A percentile compares a stretch with the other conserved stretches of the same genome.
Conservation (phyloP, 495 filamentous ascomycete genomes). For the Talaromyces liani region DNA sequence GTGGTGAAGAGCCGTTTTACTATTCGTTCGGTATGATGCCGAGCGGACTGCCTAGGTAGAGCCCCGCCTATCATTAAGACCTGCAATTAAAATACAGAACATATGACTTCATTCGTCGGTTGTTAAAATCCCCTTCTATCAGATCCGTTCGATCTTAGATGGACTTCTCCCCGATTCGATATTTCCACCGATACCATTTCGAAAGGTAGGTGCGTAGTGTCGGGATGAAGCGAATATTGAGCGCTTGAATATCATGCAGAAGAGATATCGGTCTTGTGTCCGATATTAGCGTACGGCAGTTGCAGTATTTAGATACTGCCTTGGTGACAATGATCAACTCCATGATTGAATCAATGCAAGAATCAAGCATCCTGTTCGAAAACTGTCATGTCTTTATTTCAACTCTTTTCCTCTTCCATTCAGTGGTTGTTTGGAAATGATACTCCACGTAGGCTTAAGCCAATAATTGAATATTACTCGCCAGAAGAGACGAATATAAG, state of each 20-base stretch:
- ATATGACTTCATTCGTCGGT: background rate
- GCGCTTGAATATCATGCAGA: background rate
- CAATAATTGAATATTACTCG: background rate
- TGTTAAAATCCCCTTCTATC: background rate
- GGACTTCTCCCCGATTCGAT: background rate
- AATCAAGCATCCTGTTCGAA: background rate
- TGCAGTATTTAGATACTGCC: background rate
- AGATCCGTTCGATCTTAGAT: background rate
- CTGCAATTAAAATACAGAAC: background rate
- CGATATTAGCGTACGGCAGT: background rate
- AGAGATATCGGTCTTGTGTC: background rate
- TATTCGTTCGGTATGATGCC: background rate
- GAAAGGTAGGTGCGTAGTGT: too few species aligned
- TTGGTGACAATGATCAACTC: background rate
- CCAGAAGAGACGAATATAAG: background rate
- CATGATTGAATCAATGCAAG: background rate
- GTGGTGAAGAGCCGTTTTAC: background rate
- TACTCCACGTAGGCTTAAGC: background rate
- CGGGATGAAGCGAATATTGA: too few species aligned
- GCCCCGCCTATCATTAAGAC: background rate
- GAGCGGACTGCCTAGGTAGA: background rate
- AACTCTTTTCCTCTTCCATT: background rate
- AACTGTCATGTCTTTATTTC: background rate
- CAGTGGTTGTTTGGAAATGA: background rate
- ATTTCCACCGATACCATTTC: background rate